A percentile compares a stretch with the other conserved stretches of the same genome.
Conservation (phyloP, 768 basidiomycete genomes). For the Trametes cinnabarina region DNA sequence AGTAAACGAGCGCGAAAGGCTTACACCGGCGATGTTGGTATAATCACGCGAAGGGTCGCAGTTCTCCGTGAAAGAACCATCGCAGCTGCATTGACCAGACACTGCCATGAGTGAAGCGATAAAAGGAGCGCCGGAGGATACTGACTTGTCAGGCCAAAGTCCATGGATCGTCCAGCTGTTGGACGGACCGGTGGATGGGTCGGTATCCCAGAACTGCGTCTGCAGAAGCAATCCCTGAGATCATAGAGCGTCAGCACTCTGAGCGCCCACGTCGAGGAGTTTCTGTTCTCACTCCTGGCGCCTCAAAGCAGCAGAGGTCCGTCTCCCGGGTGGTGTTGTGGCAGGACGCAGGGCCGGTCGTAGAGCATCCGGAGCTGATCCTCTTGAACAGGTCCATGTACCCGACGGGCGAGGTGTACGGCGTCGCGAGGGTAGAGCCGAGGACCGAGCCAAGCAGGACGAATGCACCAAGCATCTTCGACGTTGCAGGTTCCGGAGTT, state of each 20-base stretch:
- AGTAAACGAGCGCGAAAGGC: conserved; percentile 1
- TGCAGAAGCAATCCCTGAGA: conserved; percentile 59
- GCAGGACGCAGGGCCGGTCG: conserved; percentile 51
- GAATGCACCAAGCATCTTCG: conserved; percentile 25
- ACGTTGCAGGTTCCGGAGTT: neutral
- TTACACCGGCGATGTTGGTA: conserved; percentile 40
- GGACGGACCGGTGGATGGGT: conserved; percentile 58
- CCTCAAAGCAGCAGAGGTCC: conserved; percentile 55
- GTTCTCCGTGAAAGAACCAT: conserved; percentile 38
- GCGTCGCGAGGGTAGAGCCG: conserved; percentile 21
- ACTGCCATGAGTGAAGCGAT: neutral
- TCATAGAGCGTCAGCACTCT: neutral
- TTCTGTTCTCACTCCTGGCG: conserved; percentile 63
- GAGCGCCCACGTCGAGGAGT: too few relatives aligned
- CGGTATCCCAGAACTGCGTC: conserved; percentile 74
- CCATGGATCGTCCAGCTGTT: conserved; percentile 77
- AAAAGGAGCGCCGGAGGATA: neutral
- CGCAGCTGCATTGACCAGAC: conserved; percentile 45
- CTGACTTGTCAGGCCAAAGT: conserved; percentile 65
- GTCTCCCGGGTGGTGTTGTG: conserved; percentile 45
- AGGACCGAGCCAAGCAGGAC: conserved; percentile 24
- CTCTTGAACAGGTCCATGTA: conserved; percentile 31
- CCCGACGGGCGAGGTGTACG: conserved; percentile 10
- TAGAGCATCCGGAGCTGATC: conserved; percentile 53
- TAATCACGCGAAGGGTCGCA: conserved; percentile 47